phyloP scores from a whole-genome alignment of 805 yeast species.

The Candida railenensis region DNA sequence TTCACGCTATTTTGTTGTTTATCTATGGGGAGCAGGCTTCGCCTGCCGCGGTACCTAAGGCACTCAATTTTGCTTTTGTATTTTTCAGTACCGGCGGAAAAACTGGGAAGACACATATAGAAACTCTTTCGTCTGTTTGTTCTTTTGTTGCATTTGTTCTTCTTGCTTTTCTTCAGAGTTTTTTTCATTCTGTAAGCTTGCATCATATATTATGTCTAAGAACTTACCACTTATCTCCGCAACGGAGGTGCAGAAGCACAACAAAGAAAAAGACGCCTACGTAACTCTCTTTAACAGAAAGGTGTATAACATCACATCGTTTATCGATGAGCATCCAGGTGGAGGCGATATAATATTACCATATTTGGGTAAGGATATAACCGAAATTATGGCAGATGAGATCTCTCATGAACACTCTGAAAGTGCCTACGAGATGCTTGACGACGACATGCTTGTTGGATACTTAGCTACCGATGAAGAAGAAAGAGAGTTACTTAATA shows the following conservation, averaged over 20 bases:
- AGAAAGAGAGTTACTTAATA: conserved; percentile 65
- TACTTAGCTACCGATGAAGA: conserved; percentile 80
- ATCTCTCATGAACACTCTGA: conserved; percentile 78
- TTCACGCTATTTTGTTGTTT: background rate
- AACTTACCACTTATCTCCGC: conserved; percentile 61
- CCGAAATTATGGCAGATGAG: conserved; percentile 74
- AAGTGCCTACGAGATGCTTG: conserved; percentile 80
- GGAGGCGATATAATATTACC: conserved; percentile 59
- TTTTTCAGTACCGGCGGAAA: no score
- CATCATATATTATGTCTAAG: conserved; percentile 11
- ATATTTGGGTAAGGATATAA: conserved; percentile 60
- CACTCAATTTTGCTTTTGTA: no score
- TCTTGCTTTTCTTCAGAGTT: no score
- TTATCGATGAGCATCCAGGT: conserved; percentile 72
- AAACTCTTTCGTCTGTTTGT: no score
- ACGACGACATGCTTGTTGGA: conserved; percentile 77
- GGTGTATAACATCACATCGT: conserved; percentile 78
- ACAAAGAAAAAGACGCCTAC: conserved; percentile 61
- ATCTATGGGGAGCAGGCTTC: no score
- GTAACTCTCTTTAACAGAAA: conserved; percentile 78
- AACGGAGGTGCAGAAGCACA: conserved; percentile 53
- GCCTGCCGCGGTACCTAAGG: background rate
- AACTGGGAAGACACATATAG: no score
- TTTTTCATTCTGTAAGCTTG: background rate
- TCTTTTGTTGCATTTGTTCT: background rate